These are phyloP conservation scores for Kwoniella bestiolae DNA, from an alignment of 768 basidiomycete genomes.

Conservation along the genomic window DNA sequence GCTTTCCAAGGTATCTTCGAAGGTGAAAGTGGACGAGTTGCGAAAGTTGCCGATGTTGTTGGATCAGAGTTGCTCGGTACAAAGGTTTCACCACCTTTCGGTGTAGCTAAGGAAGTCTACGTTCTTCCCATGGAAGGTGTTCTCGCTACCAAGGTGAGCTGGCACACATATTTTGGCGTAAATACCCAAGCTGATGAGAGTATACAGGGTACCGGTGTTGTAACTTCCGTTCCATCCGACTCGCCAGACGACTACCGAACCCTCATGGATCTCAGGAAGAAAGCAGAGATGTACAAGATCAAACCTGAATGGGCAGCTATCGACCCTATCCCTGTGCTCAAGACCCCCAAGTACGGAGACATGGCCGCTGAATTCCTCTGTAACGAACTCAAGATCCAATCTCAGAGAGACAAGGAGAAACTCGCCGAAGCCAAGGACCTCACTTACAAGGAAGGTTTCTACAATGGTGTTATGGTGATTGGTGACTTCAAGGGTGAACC, in stretches of 20 bases:
- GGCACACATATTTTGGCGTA: neutral
- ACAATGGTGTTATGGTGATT: slow-evolving; percentile 84
- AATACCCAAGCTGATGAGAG: neutral
- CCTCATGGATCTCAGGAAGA: slow-evolving; percentile 88
- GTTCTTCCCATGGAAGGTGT: slow-evolving; percentile 99
- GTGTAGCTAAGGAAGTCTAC: slow-evolving; percentile 81
- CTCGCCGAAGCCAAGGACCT: slow-evolving; percentile 96
- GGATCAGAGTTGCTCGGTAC: slow-evolving; percentile 84
- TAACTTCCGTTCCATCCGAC: slow-evolving; percentile 96
- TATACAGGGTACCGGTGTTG: slow-evolving; percentile 87
- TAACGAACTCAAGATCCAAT: slow-evolving; percentile 89
- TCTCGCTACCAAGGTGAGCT: slow-evolving; percentile 79
- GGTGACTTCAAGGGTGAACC: slow-evolving; percentile 87
- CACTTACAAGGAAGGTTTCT: slow-evolving; percentile 98
- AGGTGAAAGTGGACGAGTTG: slow-evolving; percentile 69
- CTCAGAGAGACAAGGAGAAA: slow-evolving; percentile 90
- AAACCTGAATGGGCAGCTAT: slow-evolving; percentile 82
- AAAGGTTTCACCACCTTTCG: slow-evolving; percentile 84
- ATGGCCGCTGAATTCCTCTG: slow-evolving; percentile 82
- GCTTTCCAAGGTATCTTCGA: slow-evolving; percentile 86
- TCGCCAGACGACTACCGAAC: slow-evolving; percentile 96
- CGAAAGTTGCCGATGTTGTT: slow-evolving; percentile 75
- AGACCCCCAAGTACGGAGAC: slow-evolving; percentile 89
- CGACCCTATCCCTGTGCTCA: slow-evolving; percentile 84
- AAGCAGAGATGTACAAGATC: slow-evolving; percentile 94